phyloP scores from a whole-genome alignment of 495 filamentous ascomycete genomes.

The Penicillium argentinense region DNA sequence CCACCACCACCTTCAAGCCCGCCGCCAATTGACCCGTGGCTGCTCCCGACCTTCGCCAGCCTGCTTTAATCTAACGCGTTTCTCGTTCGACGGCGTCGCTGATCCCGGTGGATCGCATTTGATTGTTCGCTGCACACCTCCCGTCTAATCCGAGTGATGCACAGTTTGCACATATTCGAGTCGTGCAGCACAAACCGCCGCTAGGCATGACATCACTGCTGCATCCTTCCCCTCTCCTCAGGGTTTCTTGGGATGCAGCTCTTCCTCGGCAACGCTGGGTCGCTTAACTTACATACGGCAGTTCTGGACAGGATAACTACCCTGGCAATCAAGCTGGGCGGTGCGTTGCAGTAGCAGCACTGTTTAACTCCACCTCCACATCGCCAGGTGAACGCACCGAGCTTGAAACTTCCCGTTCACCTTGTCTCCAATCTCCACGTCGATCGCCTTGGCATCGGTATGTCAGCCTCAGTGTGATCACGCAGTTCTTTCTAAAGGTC shows the following conservation, averaged over 20 bases:
- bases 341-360: not conserved
- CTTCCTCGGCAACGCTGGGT: too few relatives aligned
- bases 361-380: not conserved
- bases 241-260: too few relatives aligned
- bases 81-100: not conserved
- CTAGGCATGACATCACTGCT: too few relatives aligned
- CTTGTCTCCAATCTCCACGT: not conserved
- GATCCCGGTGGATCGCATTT: not conserved
- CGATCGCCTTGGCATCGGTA: not conserved
- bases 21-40: conserved; percentile 8
- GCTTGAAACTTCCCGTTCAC: not conserved
- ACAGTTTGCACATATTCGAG: too few relatives aligned
- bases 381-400: too few relatives aligned
- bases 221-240: too few relatives aligned
- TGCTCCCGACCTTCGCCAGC: not conserved
- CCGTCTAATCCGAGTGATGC: conserved; percentile 6
- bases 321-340: too few relatives aligned
- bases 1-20: conserved; percentile 15
- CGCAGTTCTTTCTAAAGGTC: not conserved
- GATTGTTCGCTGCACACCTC: not conserved
- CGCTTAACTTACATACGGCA: too few relatives aligned
- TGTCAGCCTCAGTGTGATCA: not conserved
- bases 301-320: too few relatives aligned
- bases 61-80: conserved; percentile 3
- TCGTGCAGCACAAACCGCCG: too few relatives aligned